A percentile compares a stretch with the other conserved stretches of the same genome.
Conservation (phyloP, 768 basidiomycete genomes). For the Termitomyces sp. region DNA sequence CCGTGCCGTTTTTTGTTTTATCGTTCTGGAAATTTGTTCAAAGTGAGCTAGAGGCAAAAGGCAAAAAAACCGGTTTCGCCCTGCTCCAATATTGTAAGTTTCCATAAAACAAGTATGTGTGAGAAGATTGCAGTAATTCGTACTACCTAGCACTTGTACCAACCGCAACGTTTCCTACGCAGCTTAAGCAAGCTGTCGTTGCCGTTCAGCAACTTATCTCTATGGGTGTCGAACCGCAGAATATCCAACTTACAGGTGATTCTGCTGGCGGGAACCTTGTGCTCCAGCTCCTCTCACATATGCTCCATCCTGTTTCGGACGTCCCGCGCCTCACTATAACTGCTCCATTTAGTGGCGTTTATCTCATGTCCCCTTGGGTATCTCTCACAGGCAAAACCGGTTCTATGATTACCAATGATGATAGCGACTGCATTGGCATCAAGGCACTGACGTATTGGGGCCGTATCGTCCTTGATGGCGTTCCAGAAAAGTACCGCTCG, state of each 20-base stretch:
- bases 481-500: conserved; percentile 20
- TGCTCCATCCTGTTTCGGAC: conserved; percentile 25
- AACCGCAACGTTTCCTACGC: conserved; percentile 26
- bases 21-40: conserved; percentile 25
- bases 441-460: conserved; percentile 16
- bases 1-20: conserved; percentile 17
- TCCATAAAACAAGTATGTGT: not conserved
- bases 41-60: conserved; percentile 9
- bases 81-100: conserved; percentile 24
- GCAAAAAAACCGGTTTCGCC: conserved; percentile 20
- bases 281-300: conserved; percentile 25
- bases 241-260: conserved; percentile 29
- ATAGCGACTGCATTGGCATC: conserved; percentile 19
- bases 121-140: no score
- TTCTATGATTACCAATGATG: conserved; percentile 14
- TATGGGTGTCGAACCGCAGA: conserved; percentile 22
- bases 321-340: conserved; percentile 17
- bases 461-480: conserved; percentile 13
- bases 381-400: conserved; percentile 16
- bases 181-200: conserved; percentile 22
- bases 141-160: conserved; percentile 23
- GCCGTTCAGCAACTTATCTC: conserved; percentile 28
- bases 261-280: conserved; percentile 32
- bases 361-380: conserved; percentile 32
- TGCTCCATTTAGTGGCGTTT: conserved; percentile 20